phyloP scores from a whole-genome alignment of 371 early-diverging fungal genomes.

The Rhizopus microsporus region DNA sequence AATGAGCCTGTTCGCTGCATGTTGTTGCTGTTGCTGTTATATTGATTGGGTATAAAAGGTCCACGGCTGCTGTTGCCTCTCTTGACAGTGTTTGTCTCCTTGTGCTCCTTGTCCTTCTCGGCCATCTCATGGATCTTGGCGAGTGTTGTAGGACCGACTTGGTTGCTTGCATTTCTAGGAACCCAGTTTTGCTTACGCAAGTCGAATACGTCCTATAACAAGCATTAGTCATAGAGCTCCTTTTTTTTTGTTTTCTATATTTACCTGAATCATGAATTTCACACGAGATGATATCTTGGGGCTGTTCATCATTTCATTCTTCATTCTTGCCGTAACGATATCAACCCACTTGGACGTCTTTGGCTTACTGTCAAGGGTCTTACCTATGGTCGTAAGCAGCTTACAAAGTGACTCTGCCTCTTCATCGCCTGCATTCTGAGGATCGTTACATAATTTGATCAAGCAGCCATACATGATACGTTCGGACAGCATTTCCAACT shows the following conservation, averaged over 20 bases:
- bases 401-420: constrained; percentile 91
- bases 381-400: constrained; percentile 86
- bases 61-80: constrained; percentile 66
- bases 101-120: constrained; percentile 62
- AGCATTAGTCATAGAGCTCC: background rate
- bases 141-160: constrained; percentile 83
- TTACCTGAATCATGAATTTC: constrained; percentile 83
- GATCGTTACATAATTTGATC: constrained; percentile 69
- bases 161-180: constrained; percentile 51
- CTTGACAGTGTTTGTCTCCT: constrained; percentile 61
- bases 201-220: constrained; percentile 78
- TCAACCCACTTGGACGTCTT: constrained; percentile 62
- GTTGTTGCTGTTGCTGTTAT: constrained; percentile 15
- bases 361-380: constrained; percentile 52
- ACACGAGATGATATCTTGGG: constrained; percentile 77
- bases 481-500: constrained; percentile 83
- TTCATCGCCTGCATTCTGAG: constrained; percentile 86
- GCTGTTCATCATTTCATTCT: constrained; percentile 63
- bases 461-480: constrained; percentile 92
- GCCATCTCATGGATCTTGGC: constrained; percentile 88
- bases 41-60: constrained; percentile 43
- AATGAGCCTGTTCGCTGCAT: constrained; percentile 69
- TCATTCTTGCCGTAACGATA: constrained; percentile 74
- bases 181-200: constrained; percentile 84
- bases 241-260: background rate